Base-by-base conservation (phyloP, 2,329 filamentous ascomycete genomes). In the Chaetomiaceae sp. region DNA sequence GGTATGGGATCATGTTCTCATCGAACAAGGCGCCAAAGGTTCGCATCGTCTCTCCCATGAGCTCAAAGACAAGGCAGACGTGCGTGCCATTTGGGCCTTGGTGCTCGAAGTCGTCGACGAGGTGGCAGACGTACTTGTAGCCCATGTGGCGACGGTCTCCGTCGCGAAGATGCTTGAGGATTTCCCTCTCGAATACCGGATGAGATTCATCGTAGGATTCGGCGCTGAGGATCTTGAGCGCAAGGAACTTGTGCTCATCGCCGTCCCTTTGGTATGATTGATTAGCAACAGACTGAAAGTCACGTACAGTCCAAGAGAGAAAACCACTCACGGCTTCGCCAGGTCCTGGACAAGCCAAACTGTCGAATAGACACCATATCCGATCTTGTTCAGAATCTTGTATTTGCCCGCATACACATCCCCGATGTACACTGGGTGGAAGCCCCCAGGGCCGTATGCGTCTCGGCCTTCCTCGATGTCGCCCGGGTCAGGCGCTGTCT, bases 131-230 rank as follows among this genome's bases (percentile, higher is more conserved):
- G 29, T 47, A 53, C 4, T 34, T 31, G 47, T 56, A 56, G 33
- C 57, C 57, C 3, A 47, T 22, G 8, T 34, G 31, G 4, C 48
- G 8, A 14, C 36, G 31, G 17, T 52, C 27, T 25, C 54, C 53
- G 14, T 53, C 25, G 6, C 54, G 51, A 19, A 59, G 54, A 17
- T 48, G 45, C 4, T 23, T 54, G 22, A 59, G 54, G 23, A 60
- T 60, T 43, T 58, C 58, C n/a, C 53, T 42, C 46, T 58, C 58
- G n/a, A 56, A 58, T 12, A 55, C 44, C 12, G 50, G 37, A 14
- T 54, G 23, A 3, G 53, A 40, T 1, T 43, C 15, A 20, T 12
- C 20, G n/a, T 60, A 60, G 27, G 9, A 55, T 6, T 58, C 53
- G 1, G 51, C 58, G n/a, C 56, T 55, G 3, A 58, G 53, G 3